Evolutionary conservation across 1,139 yeast species (phyloP).

Genomic region (Taphrina wiesneri): DNA sequence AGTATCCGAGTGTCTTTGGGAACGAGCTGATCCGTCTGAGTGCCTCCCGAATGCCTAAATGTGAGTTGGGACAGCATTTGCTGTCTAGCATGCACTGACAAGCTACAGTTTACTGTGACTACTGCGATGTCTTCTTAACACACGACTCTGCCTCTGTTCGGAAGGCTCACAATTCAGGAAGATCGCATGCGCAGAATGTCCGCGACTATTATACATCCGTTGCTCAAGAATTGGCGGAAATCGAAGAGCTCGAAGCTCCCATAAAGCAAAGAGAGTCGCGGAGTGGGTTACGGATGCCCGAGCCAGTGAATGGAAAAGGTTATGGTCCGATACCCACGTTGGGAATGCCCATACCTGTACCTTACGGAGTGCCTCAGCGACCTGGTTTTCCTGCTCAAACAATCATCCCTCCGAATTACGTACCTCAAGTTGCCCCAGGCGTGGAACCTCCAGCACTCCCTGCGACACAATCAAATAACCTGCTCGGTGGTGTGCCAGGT

Average conservation of each 20-base stretch:
- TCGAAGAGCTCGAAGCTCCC: constrained; percentile 37
- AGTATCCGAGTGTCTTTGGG: no score
- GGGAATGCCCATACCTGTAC: constrained; percentile 42
- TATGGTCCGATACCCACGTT: constrained; percentile 41
- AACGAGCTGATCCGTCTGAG: no score
- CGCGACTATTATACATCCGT: constrained; percentile 70
- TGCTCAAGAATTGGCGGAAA: constrained; percentile 41
- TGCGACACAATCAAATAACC: constrained; percentile 9
- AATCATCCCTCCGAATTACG: constrained; percentile 8
- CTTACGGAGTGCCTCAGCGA: constrained; percentile 33
- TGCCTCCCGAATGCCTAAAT: no score
- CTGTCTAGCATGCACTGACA: not conserved
- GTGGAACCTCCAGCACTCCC: constrained; percentile 36
- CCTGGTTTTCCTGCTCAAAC: constrained; percentile 36
- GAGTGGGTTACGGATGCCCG: constrained; percentile 37
- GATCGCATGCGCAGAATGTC: constrained; percentile 71
- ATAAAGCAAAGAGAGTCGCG: constrained; percentile 40
- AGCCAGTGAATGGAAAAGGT: constrained; percentile 31
- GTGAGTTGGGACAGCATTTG: no score
- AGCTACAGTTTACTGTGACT: constrained; percentile 65
- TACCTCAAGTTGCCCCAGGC: constrained; percentile 36
- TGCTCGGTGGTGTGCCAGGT: constrained; percentile 11
- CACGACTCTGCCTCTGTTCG: constrained; percentile 89
- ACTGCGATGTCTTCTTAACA: constrained; percentile 79
- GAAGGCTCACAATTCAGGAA: constrained; percentile 77